Evolutionary conservation across 345 rosid genomes (phyloP).

Genomic region (Balakata baccata): DNA sequence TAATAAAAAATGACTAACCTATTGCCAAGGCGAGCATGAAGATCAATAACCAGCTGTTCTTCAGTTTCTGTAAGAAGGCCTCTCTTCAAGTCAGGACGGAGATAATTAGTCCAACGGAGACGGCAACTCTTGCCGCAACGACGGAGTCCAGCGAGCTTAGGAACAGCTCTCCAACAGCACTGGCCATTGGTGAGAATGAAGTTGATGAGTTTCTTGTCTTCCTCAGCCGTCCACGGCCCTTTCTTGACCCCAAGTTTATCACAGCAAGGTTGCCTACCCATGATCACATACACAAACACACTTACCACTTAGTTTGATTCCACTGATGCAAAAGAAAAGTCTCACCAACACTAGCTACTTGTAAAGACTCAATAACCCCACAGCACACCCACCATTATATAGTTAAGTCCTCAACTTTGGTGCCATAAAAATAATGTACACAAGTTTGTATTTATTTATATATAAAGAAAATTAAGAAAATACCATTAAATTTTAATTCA

Average conservation of each 20-base stretch:
- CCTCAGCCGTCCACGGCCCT: slow-evolving; percentile 46
- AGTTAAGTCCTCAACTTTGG: slow-evolving; percentile 27
- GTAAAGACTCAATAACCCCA: too few relatives aligned
- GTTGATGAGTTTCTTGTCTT: slow-evolving; percentile 37
- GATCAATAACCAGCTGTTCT: slow-evolving; percentile 72
- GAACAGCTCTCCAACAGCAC: slow-evolving; percentile 41
- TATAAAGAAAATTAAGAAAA: too few relatives aligned
- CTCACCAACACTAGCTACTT: too few relatives aligned
- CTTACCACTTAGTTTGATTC: neutral
- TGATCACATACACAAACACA: neutral
- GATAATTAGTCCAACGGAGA: slow-evolving; percentile 86
- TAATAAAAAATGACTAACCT: slow-evolving; percentile 31
- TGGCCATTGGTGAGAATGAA: slow-evolving; percentile 41
- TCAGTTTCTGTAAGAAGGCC: slow-evolving; percentile 71
- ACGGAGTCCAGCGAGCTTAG: slow-evolving; percentile 50
- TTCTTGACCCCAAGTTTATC: slow-evolving; percentile 44
- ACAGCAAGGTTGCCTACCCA: slow-evolving; percentile 44
- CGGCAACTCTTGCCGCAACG: slow-evolving; percentile 91
- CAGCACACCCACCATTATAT: slow-evolving; percentile 41
- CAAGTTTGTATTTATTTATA: neutral
- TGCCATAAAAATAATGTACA: neutral
- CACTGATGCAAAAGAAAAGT: neutral
- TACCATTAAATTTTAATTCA: too few relatives aligned
- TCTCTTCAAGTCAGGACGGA: slow-evolving; percentile 85
- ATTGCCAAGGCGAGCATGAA: slow-evolving; percentile 74